Percentiles rank a stretch among this genome's conserved stretches.
Conservation (phyloP, 345 rosid genomes). For the Eucalyptus decipiens region DNA sequence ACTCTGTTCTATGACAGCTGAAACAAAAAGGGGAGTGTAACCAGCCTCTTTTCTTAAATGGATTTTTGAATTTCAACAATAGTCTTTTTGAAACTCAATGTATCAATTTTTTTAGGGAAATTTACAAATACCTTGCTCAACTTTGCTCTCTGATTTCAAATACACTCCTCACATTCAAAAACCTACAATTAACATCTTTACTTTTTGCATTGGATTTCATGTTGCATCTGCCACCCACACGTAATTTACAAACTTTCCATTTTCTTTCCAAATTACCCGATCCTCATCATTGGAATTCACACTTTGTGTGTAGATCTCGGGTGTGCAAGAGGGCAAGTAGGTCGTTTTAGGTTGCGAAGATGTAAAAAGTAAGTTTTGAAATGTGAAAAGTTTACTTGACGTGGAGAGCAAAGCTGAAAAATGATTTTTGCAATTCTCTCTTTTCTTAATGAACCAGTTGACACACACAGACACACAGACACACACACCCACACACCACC, state of each 20-base stretch:
- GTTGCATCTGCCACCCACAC: neutral
- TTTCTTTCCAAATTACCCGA: neutral
- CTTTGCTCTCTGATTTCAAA: neutral
- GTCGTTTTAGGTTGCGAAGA: neutral
- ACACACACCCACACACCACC: neutral
- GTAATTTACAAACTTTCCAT: neutral
- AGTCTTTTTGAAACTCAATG: neutral
- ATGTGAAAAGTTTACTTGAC: neutral
- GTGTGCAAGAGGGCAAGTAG: neutral
- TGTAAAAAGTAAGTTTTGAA: neutral
- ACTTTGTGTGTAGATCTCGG: neutral
- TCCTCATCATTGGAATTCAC: neutral
- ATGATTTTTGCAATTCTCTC: neutral
- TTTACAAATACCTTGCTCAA: neutral
- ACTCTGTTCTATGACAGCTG: neutral
- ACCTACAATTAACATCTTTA: neutral
- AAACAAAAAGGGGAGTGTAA: neutral
- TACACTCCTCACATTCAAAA: neutral
- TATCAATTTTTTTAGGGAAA: neutral
- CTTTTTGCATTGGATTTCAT: neutral
- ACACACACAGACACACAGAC: neutral
- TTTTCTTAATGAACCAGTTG: neutral
- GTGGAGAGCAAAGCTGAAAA: neutral
- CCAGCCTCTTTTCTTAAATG: neutral
- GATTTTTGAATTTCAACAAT: neutral